Conservation (phyloP, 139 green algal genomes). For the Picocystis salinarum region DNA sequence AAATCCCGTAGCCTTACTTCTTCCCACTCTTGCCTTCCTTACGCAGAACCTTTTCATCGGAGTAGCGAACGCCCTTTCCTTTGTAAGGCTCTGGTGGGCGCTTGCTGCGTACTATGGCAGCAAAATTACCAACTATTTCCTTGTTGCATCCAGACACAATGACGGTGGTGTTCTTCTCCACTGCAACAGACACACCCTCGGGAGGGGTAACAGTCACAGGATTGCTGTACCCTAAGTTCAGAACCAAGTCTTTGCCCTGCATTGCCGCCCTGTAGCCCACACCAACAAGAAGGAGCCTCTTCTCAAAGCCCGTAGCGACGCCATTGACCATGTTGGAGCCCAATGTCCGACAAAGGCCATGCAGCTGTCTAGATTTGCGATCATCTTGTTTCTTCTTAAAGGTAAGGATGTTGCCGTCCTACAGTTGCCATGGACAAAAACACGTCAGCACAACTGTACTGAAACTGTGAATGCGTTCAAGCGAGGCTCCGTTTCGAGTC, state of each 20-base stretch:
- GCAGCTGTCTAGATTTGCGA: slow-evolving; percentile 2
- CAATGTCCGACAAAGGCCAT: slow-evolving; percentile 36
- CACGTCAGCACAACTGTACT: not conserved
- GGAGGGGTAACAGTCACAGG: slow-evolving; percentile 70
- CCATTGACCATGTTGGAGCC: slow-evolving; percentile 83
- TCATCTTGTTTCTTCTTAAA: slow-evolving; percentile 7
- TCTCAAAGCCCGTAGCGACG: slow-evolving; percentile 64
- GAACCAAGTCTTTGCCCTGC: slow-evolving; percentile 42
- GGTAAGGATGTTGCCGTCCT: slow-evolving; percentile 22
- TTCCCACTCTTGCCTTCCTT: slow-evolving; percentile 94
- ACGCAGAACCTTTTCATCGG: slow-evolving; percentile 66
- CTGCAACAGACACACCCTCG: slow-evolving; percentile 51
- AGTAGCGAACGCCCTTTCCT: slow-evolving; percentile 78
- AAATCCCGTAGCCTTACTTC: too few relatives aligned
- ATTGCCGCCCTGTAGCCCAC: slow-evolving; percentile 81
- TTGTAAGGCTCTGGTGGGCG: slow-evolving; percentile 23
- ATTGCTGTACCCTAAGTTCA: slow-evolving; percentile 83
- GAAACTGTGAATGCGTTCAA: slow-evolving; percentile 1
- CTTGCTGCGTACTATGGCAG: slow-evolving; percentile 61
- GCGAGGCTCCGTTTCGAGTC: not conserved
- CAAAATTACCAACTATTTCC: slow-evolving; percentile 73
- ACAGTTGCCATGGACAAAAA: slow-evolving; percentile 15
- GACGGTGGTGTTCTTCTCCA: slow-evolving; percentile 72
- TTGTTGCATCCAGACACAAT: slow-evolving; percentile 66
- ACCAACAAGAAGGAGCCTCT: slow-evolving; percentile 47